phyloP scores from a whole-genome alignment of 1,139 yeast species.

The Pichia sp. region DNA sequence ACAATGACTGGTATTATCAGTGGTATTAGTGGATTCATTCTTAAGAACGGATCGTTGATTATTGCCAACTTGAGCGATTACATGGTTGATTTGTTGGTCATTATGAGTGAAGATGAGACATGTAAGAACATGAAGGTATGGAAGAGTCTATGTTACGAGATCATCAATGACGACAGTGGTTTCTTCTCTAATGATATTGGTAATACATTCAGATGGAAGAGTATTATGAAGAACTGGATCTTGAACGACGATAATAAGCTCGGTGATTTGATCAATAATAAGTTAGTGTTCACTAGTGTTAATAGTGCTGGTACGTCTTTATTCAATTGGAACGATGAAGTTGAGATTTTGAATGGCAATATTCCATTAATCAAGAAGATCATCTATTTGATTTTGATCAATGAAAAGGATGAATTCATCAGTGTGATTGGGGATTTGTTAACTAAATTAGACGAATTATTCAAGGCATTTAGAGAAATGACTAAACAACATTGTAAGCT shows the following conservation, averaged over 20 bases:
- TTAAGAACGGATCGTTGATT: slow-evolving; percentile 38
- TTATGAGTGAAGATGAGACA: slow-evolving; percentile 37
- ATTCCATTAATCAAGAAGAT: slow-evolving; percentile 47
- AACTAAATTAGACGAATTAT: slow-evolving; percentile 46
- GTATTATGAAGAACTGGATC: slow-evolving; percentile 56
- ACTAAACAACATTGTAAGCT: slow-evolving; percentile 30
- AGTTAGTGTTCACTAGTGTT: slow-evolving; percentile 38
- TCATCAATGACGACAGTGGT: slow-evolving; percentile 46
- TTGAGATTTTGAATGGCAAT: slow-evolving; percentile 44
- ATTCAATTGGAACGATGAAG: slow-evolving; percentile 75
- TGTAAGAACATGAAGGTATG: slow-evolving; percentile 43
- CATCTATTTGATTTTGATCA: slow-evolving; percentile 58
- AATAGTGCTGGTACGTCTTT: slow-evolving; percentile 47
- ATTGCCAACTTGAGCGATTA: slow-evolving; percentile 35
- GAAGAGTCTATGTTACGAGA: slow-evolving; percentile 51
- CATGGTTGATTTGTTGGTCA: slow-evolving; percentile 38
- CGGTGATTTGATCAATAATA: slow-evolving; percentile 53
- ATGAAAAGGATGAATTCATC: slow-evolving; percentile 58
- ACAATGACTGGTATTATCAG: slow-evolving; percentile 45
- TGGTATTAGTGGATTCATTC: slow-evolving; percentile 44
- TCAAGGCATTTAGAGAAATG: slow-evolving; percentile 31
- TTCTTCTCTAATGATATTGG: slow-evolving; percentile 40
- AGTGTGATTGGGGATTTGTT: slow-evolving; percentile 49
- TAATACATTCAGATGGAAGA: slow-evolving; percentile 44
- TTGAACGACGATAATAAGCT: slow-evolving; percentile 57